Evolutionary conservation across 257 asterid species (phyloP), one percentile per base, ranked within the genome.

Genomic region (Rehmannia glutinosa): DNA sequence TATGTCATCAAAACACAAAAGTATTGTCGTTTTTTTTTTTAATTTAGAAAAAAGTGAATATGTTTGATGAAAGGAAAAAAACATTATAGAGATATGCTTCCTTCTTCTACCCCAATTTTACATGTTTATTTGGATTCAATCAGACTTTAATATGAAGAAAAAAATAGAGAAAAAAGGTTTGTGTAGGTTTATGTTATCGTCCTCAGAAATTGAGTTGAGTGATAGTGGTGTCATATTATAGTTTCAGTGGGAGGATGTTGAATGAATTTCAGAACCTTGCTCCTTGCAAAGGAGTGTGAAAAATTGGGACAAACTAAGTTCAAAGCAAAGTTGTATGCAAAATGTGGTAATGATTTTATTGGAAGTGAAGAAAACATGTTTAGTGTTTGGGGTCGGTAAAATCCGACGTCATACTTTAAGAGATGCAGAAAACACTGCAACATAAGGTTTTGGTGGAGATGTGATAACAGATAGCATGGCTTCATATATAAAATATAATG

Each of bases 1-100:
- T 88, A 91, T 63, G 97, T 86, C 86, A 63, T 72, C 84, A 43
- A 19, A 72, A 75, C 83, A 75, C 77, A 66, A 30, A 28, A 36
- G 33, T 36, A 15, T 50, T 47, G 20, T n/a, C 15, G 15, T 4
- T 63, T 5, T n/a, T 19, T 38, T 7, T 24, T 13, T 3, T 30
- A 2, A 1, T 30, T 2, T 33, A 6, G 17, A 30, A 7, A 6
- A 24, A 23, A 3, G 10, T 20, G 21, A 2, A 6, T 6, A 9
- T 49, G 15, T 50, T 50, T 23, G 56, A 66, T 66, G 64, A 30
- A 54, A 3, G 32, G 24, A 16, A 16, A 33, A 27, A 33, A 21
- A 23, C 39, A 25, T 38, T 62, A 15, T 21, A 21, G n/a, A 13
- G 12, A 67, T 53, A 21, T 25, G 4, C 23, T 30, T 5, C 21